phyloP scores from a whole-genome alignment of 148 eudicot species.

The Rhododendron ferrugineum region DNA sequence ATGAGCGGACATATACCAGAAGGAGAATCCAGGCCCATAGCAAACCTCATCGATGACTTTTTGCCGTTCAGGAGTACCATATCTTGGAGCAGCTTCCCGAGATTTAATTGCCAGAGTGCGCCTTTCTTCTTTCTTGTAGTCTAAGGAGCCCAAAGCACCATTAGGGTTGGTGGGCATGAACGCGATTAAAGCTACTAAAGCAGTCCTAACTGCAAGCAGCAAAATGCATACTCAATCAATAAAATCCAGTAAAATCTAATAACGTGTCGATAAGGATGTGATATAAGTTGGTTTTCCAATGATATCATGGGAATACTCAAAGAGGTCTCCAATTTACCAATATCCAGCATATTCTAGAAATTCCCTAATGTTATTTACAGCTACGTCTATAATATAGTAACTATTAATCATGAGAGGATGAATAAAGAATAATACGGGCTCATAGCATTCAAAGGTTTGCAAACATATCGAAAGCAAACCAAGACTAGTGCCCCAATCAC shows the following conservation, averaged over 20 bases:
- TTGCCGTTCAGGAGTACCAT: slow-evolving; percentile 86
- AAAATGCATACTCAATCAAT: background rate
- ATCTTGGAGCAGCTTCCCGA: slow-evolving; percentile 75
- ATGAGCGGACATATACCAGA: background rate
- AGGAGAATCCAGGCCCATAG: background rate
- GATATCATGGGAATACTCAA: background rate
- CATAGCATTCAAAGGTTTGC: slow-evolving; percentile 1
- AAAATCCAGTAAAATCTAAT: background rate
- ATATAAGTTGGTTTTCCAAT: background rate
- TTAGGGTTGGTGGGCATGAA: slow-evolving; percentile 98
- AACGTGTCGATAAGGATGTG: background rate
- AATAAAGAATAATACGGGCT: background rate
- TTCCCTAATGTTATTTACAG: background rate
- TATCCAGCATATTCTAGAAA: background rate
- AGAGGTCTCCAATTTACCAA: background rate
- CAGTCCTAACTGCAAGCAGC: slow-evolving; percentile 75
- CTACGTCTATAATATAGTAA: background rate
- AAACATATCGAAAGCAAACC: background rate
- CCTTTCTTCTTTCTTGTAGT: slow-evolving; percentile 87
- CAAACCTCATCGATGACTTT: slow-evolving; percentile 89
- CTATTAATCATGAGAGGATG: background rate
- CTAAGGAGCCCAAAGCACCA: slow-evolving; percentile 92
- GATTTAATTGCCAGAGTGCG: slow-evolving; percentile 74
- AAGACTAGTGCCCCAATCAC: background rate
- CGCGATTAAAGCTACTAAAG: slow-evolving; percentile 88